These are phyloP conservation scores for Elongisporangium prolatum DNA, from an alignment of 352 stramenopile species.

Conservation along the genomic window DNA sequence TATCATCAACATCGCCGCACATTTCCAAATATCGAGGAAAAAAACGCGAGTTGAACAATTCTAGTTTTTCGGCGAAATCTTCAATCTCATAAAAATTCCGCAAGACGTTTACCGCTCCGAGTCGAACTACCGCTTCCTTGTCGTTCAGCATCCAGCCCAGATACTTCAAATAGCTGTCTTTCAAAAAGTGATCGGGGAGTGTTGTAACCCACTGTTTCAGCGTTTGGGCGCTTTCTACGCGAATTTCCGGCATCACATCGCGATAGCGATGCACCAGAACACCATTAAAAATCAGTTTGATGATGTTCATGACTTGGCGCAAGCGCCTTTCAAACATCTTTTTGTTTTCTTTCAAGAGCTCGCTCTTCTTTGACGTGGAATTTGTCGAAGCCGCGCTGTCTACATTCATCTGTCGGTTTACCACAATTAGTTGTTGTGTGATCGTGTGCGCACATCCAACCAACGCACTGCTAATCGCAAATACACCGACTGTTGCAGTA, in stretches of 20 bases:
- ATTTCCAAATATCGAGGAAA: slow-evolving; percentile 73
- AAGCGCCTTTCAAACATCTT: slow-evolving; percentile 54
- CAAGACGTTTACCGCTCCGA: slow-evolving; percentile 81
- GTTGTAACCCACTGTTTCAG: slow-evolving; percentile 83
- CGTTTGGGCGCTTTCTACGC: slow-evolving; percentile 69
- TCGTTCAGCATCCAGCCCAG: slow-evolving; percentile 94
- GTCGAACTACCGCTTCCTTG: slow-evolving; percentile 81
- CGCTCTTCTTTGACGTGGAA: slow-evolving; percentile 31
- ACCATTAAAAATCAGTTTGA: slow-evolving; percentile 67
- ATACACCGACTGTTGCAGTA: slow-evolving; percentile 63
- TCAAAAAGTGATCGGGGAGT: slow-evolving; percentile 89
- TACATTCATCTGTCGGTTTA: slow-evolving; percentile 67
- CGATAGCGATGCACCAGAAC: slow-evolving; percentile 84
- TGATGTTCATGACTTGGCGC: slow-evolving; percentile 49
- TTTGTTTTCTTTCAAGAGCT: slow-evolving; percentile 69
- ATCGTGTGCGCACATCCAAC: slow-evolving; percentile 46
- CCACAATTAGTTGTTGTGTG: slow-evolving; percentile 56
- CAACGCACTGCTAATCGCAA: slow-evolving; percentile 62
- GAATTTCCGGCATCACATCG: slow-evolving; percentile 92
- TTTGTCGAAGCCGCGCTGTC: slow-evolving; percentile 24
- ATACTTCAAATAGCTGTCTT: slow-evolving; percentile 95
- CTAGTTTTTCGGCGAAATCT: slow-evolving; percentile 50
- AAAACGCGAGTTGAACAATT: slow-evolving; percentile 79
- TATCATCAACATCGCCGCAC: slow-evolving; percentile 74
- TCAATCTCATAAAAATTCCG: slow-evolving; percentile 81